phyloP scores from a whole-genome alignment of 495 filamentous ascomycete species.

The Trichoderma parareesei region DNA sequence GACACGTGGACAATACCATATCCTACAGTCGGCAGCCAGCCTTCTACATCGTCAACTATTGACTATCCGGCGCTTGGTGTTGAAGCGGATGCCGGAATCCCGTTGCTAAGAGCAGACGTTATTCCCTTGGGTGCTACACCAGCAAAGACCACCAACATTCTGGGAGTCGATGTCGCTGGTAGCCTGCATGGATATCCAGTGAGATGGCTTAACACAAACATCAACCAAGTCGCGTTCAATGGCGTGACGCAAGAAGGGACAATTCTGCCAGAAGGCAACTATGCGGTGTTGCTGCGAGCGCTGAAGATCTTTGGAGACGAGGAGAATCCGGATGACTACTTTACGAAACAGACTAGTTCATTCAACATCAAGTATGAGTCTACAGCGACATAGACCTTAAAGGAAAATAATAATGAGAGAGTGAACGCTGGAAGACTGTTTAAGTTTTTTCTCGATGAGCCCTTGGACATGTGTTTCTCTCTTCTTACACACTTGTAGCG shows the following conservation, averaged over 20 bases:
- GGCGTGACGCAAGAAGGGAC: not conserved
- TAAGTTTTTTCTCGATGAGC: no score
- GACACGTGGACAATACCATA: not conserved
- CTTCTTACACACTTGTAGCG: no score
- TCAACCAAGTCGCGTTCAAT: not conserved
- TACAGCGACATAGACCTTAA: not conserved
- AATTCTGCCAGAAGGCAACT: constrained; percentile 26
- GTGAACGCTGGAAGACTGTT: no score
- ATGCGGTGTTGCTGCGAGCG: constrained; percentile 36
- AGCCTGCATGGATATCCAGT: not conserved
- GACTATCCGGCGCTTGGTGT: not conserved
- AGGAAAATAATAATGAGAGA: no score
- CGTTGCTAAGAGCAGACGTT: not conserved
- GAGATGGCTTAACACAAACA: not conserved
- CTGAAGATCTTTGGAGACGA: constrained; percentile 36
- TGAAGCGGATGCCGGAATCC: not conserved
- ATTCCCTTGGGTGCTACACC: not conserved
- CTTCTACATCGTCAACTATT: not conserved
- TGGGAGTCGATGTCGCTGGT: not conserved
- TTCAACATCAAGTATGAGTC: not conserved
- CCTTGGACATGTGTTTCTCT: no score
- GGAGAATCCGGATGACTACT: constrained; percentile 25
- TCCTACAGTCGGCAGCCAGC: not conserved
- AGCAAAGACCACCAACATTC: not conserved
- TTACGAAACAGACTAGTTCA: constrained; percentile 12